Evolutionary conservation across 768 basidiomycete species (phyloP).

Genomic region (Rhodotorula diobovata): DNA sequence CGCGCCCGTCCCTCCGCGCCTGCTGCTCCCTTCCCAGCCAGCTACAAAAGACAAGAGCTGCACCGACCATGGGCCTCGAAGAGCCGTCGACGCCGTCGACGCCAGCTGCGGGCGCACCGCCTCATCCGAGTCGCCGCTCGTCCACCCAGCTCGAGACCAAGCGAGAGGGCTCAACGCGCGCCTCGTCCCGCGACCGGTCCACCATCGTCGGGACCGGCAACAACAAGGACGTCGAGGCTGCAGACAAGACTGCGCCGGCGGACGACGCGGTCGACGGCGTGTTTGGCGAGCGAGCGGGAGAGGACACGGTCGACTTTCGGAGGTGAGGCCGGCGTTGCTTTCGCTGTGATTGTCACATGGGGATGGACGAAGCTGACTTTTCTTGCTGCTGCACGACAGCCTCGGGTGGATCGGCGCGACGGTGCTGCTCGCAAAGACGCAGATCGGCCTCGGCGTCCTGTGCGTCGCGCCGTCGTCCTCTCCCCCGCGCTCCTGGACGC

Average conservation of each 20-base stretch:
- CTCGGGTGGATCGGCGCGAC: background rate
- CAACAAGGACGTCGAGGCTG: background rate
- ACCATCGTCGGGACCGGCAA: too few relatives aligned
- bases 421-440: background rate
- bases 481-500: background rate
- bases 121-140: too few relatives aligned
- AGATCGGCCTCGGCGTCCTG: constrained; percentile 19
- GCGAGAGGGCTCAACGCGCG: too few relatives aligned
- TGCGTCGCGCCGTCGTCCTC: background rate
- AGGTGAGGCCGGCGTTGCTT: background rate
- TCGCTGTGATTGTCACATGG: background rate
- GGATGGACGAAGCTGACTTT: background rate
- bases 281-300: constrained; percentile 6
- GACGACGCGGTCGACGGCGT: constrained; percentile 6
- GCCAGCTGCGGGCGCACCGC: too few relatives aligned
- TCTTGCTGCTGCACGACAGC: background rate
- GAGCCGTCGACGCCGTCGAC: too few relatives aligned
- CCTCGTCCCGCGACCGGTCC: too few relatives aligned
- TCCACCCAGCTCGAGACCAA: too few relatives aligned
- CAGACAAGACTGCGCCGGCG: too few relatives aligned
- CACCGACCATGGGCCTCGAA: background rate
- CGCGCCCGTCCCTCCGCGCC: too few relatives aligned
- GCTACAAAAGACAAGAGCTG: background rate
- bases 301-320: background rate
- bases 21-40: too few relatives aligned